phyloP scores from a whole-genome alignment of 1,284 basidiomycete genomes.

The Polyporus tsugae region DNA sequence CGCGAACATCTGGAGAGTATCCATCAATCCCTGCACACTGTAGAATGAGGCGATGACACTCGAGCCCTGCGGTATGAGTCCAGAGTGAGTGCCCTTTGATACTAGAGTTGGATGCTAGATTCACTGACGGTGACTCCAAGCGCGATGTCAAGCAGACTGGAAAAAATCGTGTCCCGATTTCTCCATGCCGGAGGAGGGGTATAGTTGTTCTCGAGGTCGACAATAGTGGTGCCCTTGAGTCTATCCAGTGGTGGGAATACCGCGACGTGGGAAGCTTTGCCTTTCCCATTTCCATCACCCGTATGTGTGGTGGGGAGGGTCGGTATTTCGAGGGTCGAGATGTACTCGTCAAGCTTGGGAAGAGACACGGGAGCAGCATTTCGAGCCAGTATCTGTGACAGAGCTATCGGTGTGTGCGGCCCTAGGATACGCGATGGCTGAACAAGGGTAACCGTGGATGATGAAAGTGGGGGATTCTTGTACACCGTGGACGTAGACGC shows the following conservation, averaged over 20 bases:
- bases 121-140: conserved; percentile 62
- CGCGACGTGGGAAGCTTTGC: conserved; percentile 29
- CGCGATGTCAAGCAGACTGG: conserved; percentile 47
- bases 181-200: conserved; percentile 57
- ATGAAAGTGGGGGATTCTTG: conserved; percentile 15
- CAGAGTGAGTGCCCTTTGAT: not conserved
- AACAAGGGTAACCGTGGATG: conserved; percentile 28
- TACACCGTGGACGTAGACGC: conserved; percentile 10
- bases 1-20: conserved; percentile 75
- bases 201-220: conserved; percentile 66
- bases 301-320: conserved; percentile 39
- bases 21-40: conserved; percentile 71
- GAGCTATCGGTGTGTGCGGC: conserved; percentile 60
- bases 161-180: conserved; percentile 61
- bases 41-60: conserved; percentile 73
- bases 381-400: conserved; percentile 61
- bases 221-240: conserved; percentile 58
- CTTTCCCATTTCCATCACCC: conserved; percentile 38
- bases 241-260: conserved; percentile 73
- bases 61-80: conserved; percentile 57
- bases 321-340: conserved; percentile 57
- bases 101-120: not conserved
- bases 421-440: conserved; percentile 12
- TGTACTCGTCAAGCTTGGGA: conserved; percentile 64
- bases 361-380: conserved; percentile 63